These are phyloP conservation scores for Canavalia ensiformis DNA, from an alignment of 306 rosid genomes.

Conservation along the genomic window DNA sequence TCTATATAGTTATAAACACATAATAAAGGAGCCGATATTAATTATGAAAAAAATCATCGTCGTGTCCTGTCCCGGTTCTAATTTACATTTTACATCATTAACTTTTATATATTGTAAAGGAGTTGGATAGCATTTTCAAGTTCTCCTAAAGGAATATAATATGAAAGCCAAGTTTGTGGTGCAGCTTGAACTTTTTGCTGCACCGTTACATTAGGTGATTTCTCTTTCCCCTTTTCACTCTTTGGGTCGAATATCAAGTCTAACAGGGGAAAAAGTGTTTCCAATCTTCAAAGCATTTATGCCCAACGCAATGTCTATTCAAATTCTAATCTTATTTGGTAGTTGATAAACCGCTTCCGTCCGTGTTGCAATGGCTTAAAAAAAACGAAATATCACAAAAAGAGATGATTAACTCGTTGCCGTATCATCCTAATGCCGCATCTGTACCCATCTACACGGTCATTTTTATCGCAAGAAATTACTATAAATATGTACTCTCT, in stretches of 20 bases:
- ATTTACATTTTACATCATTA: conserved; percentile 9
- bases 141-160: conserved; percentile 36
- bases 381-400: neutral
- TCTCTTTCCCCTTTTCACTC: too few species aligned
- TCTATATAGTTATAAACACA: neutral
- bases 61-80: neutral
- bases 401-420: neutral
- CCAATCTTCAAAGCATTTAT: conserved; percentile 25
- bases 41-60: neutral
- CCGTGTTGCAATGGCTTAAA: neutral
- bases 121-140: neutral
- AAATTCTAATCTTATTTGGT: neutral
- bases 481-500: neutral
- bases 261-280: neutral
- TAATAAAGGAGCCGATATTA: conserved; percentile 16
- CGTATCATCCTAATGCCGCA: neutral
- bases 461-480: neutral
- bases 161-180: conserved; percentile 42
- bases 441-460: neutral
- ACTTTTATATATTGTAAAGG: neutral
- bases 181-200: conserved; percentile 14
- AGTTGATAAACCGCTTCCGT: neutral
- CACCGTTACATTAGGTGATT: neutral
- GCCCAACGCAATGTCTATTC: neutral
- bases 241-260: neutral